phyloP scores from a whole-genome alignment of 805 yeast genomes.

The Kregervanrija fluxuum region DNA sequence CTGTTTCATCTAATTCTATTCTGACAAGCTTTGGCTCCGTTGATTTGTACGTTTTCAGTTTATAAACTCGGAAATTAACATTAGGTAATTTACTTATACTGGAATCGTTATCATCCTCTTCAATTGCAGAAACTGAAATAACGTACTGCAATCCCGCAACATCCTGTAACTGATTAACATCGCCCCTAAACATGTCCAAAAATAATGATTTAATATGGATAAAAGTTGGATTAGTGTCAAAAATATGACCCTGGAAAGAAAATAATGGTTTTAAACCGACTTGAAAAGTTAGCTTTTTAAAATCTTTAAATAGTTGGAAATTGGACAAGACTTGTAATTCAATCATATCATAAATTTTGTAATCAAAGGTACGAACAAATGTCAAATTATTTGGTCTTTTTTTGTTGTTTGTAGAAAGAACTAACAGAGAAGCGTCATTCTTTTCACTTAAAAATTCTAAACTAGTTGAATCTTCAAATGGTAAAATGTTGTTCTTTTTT shows the following conservation, averaged over 20 bases:
- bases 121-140: slow-evolving; percentile 70
- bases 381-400: slow-evolving; percentile 90
- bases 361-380: slow-evolving; percentile 84
- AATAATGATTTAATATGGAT: slow-evolving; percentile 82
- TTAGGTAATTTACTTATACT: slow-evolving; percentile 56
- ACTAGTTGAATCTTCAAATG: slow-evolving; percentile 83
- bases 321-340: slow-evolving; percentile 71
- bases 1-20: slow-evolving; percentile 89
- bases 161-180: slow-evolving; percentile 73
- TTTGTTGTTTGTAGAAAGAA: slow-evolving; percentile 72
- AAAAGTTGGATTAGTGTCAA: slow-evolving; percentile 82
- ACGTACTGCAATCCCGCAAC: slow-evolving; percentile 93
- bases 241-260: slow-evolving; percentile 84
- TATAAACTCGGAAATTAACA: slow-evolving; percentile 86
- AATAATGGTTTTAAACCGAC: slow-evolving; percentile 94
- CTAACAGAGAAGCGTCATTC: slow-evolving; percentile 83
- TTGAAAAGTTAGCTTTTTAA: slow-evolving; percentile 71
- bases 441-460: slow-evolving; percentile 92
- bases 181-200: slow-evolving; percentile 86
- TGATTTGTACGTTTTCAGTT: slow-evolving; percentile 70
- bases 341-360: slow-evolving; percentile 87
- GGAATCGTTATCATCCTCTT: slow-evolving; percentile 68
- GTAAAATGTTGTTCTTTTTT: slow-evolving; percentile 82
- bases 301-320: slow-evolving; percentile 69
- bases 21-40: slow-evolving; percentile 83